Evolutionary conservation across 2,329 filamentous ascomycete genomes (phyloP).

Genomic region (Alternaria triticimaculans): DNA sequence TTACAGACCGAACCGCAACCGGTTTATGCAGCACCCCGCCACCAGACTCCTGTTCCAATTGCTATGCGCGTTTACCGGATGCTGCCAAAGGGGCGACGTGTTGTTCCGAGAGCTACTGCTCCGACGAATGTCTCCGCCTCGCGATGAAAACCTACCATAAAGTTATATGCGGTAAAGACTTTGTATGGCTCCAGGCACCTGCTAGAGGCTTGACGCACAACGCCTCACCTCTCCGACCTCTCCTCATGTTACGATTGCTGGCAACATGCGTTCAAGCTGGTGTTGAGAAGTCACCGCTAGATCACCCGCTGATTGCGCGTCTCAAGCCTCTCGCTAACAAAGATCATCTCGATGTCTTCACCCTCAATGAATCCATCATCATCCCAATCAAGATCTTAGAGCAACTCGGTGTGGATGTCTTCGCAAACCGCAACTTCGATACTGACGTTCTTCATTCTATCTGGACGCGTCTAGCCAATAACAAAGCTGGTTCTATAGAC

Average conservation of each 20-base stretch:
- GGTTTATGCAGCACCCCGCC: constrained; percentile 23
- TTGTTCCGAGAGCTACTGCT: constrained; percentile 29
- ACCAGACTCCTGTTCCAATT: constrained; percentile 23
- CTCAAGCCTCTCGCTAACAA: constrained; percentile 37
- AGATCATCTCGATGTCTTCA: constrained; percentile 38
- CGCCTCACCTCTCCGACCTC: constrained; percentile 29
- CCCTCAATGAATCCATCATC: constrained; percentile 34
- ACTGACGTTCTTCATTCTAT: constrained; percentile 42
- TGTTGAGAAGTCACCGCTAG: constrained; percentile 25
- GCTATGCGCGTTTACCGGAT: constrained; percentile 26
- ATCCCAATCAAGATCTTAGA: constrained; percentile 36
- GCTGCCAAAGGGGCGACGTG: constrained; percentile 19
- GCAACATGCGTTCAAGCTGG: constrained; percentile 32
- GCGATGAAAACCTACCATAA: constrained; percentile 35
- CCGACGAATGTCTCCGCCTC: constrained; percentile 26
- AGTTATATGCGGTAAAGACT: constrained; percentile 36
- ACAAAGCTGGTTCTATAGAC: constrained; percentile 37
- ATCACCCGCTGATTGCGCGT: constrained; percentile 34
- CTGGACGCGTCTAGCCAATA: constrained; percentile 42
- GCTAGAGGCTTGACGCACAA: constrained; percentile 20
- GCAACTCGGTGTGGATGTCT: constrained; percentile 34
- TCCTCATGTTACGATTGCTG: constrained; percentile 38
- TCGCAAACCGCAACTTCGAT: constrained; percentile 26
- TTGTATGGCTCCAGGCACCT: constrained; percentile 28
- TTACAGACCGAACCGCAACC: constrained; percentile 16